Evolutionary conservation across 2,329 filamentous ascomycete species (phyloP), one percentile per base, ranked within the genome.

Genomic region (Colletotrichum karsti): DNA sequence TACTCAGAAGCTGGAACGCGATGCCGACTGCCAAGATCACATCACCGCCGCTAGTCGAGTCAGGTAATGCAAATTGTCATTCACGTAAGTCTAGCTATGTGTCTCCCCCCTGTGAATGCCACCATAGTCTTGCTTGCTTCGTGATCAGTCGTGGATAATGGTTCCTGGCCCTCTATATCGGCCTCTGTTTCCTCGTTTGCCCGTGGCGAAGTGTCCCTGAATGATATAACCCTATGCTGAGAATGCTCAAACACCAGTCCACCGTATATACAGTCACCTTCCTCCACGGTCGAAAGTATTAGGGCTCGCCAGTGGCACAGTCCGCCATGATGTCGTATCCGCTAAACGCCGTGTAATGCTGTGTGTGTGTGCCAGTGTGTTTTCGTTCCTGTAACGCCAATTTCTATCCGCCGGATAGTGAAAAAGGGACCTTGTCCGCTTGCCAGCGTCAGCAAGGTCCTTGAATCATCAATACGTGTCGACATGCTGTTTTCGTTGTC

Each of bases 311-410:
- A 48, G 58, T 61, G n/a, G 18, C 35, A n/a, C 37, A 20, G 28
- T 57, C 42, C 44, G 13, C n/a, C 35, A 30, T 63, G 51, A 30
- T 51, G 30, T 28, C 51, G 42, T 33, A 7, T 20, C 57, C 63
- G 46, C 50, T n/a, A 37, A 70, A 71, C 70, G 64, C 70, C 70
- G 39, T 65, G 57, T 53, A 70, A 71, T 70, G 70, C 68, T 69
- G 37, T 13, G 61, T 48, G 8, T 55, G 18, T 28, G 50, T 60
- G 37, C 46, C 44, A 22, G 28, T 41, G 18, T 64, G 37, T 18
- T 39, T 59, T 58, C 48, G 54, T 53, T 35, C 28, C 59, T 37
- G n/a, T 63, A 53, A 60, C 59, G 60, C 60, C 65, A 39, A 59
- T 24, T 13, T 55, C 30, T 59, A 64, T 54, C 28, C 37, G 44